Evolutionary conservation across 371 early-diverging fungal genomes (phyloP), one percentile per base, ranked within the genome.

Genomic region (Mucor circinelloides): DNA sequence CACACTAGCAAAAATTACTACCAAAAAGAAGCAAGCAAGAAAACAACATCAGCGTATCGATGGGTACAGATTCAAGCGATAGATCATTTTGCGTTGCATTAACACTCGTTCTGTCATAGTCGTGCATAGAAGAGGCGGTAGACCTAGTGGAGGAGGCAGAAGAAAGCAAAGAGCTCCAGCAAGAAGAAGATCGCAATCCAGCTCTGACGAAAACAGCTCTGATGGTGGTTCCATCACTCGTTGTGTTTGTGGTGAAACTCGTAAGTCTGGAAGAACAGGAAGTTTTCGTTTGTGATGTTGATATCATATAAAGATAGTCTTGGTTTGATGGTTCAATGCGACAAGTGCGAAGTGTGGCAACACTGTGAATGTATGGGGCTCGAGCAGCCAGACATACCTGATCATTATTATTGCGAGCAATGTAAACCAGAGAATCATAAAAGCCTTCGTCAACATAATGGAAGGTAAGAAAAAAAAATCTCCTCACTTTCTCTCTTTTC

Each of bases 281-380:
- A 31, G 38, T 38, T 58, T 38, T 32, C 10, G 10, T 34, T 30
- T 17, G 10, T 28, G 27, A 42, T 25, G 3, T 9, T 50, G 21
- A 34, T 56, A 30, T 31, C 2, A 19, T 30, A 1, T 55, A 36
- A 44, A 78, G 79, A 79, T 38, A 73, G 85, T 68, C 82, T 83
- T 19, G 94, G 91, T 32, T 78, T 89, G 50, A 94, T 94, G 94
- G 90, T 95, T 17, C 92, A 94, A 78, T 95, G 95, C 77, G 95
- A 95, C 56, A 83, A 85, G 15, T 95, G 95, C 70, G 84, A 89
- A 68, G 94, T 93, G 23, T 95, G 95, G 95, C 95, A 95, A 72
- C 95, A 95, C 76, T 90, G 90, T 64, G 85, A 86, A 19, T 95
- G 95, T 74, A 90, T 95, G 75, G 91, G 92, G 17, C 78, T 95